Evolutionary conservation across 306 rosid species (phyloP).

Genomic region (Cicer yamashitae): DNA sequence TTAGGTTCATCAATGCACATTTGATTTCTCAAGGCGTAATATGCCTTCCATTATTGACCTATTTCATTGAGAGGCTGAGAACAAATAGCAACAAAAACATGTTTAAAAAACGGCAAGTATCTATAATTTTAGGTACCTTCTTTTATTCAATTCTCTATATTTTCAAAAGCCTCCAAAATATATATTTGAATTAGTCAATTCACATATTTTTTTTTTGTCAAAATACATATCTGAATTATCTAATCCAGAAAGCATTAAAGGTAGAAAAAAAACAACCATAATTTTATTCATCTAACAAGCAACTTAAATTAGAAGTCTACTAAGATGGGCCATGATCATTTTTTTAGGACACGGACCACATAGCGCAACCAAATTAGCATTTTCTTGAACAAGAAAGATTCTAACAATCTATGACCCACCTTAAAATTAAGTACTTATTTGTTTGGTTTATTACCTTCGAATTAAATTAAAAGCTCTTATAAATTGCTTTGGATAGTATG

Average conservation of each 20-base stretch:
- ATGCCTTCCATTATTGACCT: slow-evolving; percentile 49
- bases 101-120: slow-evolving; percentile 35
- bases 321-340: slow-evolving; percentile 39
- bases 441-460: slow-evolving; percentile 31
- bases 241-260: no score
- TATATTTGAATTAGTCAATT: no score
- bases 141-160: no score
- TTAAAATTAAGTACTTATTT: slow-evolving; percentile 27
- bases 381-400: slow-evolving; percentile 33
- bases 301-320: slow-evolving; percentile 42
- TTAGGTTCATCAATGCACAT: slow-evolving; percentile 47
- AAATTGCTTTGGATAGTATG: slow-evolving; percentile 45
- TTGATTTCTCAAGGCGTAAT: slow-evolving; percentile 13
- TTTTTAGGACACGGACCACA: slow-evolving; percentile 44
- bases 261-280: no score
- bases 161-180: no score
- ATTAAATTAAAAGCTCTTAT: slow-evolving; percentile 29
- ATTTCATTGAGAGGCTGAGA: slow-evolving; percentile 24
- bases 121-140: background rate
- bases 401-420: slow-evolving; percentile 42
- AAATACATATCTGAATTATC: no score
- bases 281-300: slow-evolving; percentile 38
- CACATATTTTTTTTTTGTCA: no score
- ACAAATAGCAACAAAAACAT: slow-evolving; percentile 21
- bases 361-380: slow-evolving; percentile 32